Evolutionary conservation across 805 yeast genomes (phyloP), one percentile per base, ranked within the genome.

Genomic region (Saccharomyces jurei): DNA sequence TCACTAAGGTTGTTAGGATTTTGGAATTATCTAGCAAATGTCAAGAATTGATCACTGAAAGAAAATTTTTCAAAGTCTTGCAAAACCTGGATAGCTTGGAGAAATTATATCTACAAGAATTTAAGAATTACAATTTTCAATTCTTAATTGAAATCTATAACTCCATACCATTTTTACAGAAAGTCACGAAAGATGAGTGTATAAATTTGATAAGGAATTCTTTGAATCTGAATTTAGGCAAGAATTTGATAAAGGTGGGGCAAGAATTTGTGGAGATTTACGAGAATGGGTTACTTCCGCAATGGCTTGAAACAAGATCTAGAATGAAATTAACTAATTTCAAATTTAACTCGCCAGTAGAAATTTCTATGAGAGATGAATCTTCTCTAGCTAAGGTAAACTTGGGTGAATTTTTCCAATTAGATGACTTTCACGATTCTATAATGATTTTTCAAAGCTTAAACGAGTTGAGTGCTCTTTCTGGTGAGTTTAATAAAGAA

Each of bases 301-400:
- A 70, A 1, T 79, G 90, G 64, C 80, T 86, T 51, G 74, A 77
- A 14, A 74, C 76, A 44, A 88, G 95, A 92, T 75, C 77, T 36
- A 58, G 67, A 2, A 72, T 73, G 58, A 82, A 79, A 56, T 63
- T 71, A 6, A 64, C 71, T 8, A 77, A 78, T 55, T 72, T 81
- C 67, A 83, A 86, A 62, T 79, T 92, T 59, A 91, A 91, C 67
- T 87, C 97, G 0, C 87, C 96, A 0, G 87, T 91, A 4, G 98
- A 92, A 68, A 69, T 81, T 6, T 81, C 96, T 6, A 74, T 89
- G 65, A 77, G 97, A 62, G 82, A 81, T 48, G 77, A 84, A 50
- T 72, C 76, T 6, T 80, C 78, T 51, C 72, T 73, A 4, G 64
- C 67, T n/a, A 60, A 77, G 3, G 70, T 73, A 11, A 61, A 64